Base-by-base conservation (phyloP, 305 asterid species). In the Striga hermonthica region DNA sequence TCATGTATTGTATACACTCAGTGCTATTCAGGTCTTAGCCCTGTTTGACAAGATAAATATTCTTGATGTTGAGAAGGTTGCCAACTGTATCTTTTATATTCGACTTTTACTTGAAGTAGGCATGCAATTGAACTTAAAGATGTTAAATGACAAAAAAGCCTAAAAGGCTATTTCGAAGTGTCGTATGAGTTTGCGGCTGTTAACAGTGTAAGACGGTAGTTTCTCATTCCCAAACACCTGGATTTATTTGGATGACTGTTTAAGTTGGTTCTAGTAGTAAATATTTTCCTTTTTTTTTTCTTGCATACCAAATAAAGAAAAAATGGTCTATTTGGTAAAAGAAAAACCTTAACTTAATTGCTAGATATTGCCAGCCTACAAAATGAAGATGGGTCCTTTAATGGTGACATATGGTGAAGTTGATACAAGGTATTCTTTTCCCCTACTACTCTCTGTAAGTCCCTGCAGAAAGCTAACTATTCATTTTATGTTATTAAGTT, bases 331-430 rank as follows among this genome's bases (percentile, higher is more conserved):
- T 14, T 49, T 6, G 47, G 74, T 31, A 37, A 7, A 43, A 59
- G 28, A 65, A 49, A 58, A 9, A 44, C 57, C 83, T 79, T 84
- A 80, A 79, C 83, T 60, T 16, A 53, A 73, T 67, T 75, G 73
- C 67, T 70, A 87, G 97, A 86, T 84, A 73, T 93, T 69, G 86
- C 86, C 34, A 76, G 84, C 85, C 82, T 87, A 75, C 98, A 92
- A 75, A 84, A 84, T 67, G 96, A 88, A 71, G 97, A 92, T 69
- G 97, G 98, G 68, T 90, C 97, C 60, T 88, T 93, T 78, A 72
- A 90, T 62, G 96, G 97, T 71, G 97, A 87, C 78, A 78, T 82
- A 58, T 92, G 98, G 96, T 74, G 98, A 92, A 83, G 65, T 85
- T 36, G 97, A 92, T 77, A 89, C 98, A 38, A 76, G 95, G 96